Conservation (phyloP, 495 filamentous ascomycete genomes). For the Pseudoneurospora amorphoporcata region DNA sequence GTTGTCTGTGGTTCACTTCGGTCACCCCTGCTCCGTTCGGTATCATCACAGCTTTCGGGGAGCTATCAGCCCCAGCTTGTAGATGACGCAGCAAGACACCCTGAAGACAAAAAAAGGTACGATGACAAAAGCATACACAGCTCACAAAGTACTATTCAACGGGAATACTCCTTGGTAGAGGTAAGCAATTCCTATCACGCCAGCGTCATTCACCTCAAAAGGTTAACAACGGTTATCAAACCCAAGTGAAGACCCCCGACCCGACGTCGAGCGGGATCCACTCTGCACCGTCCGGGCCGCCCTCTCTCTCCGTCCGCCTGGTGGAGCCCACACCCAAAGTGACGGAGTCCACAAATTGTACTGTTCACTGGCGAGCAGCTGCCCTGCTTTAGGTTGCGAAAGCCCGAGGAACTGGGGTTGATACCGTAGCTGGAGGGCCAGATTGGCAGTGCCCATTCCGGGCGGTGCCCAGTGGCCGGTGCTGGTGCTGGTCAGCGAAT, state of each 20-base stretch:
- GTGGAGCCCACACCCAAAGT: background rate
- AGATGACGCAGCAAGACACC: background rate
- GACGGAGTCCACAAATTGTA: background rate
- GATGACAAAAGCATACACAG: background rate
- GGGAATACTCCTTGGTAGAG: background rate
- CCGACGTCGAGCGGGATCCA: background rate
- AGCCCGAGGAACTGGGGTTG: background rate
- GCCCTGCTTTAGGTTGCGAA: background rate
- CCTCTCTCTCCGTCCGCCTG: background rate
- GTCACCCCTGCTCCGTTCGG: background rate
- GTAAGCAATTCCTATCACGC: background rate
- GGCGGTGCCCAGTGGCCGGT: background rate
- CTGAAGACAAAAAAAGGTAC: background rate
- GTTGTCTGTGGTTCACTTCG: background rate
- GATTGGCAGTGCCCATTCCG: background rate
- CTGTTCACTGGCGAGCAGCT: background rate
- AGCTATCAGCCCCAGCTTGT: background rate
- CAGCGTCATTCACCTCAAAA: background rate
- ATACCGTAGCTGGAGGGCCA: background rate
- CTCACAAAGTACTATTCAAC: background rate
- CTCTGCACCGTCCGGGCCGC: background rate
- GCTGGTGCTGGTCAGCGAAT: background rate
- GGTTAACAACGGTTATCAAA: background rate
- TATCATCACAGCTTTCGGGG: background rate
- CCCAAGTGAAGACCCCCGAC: background rate